These are phyloP conservation scores for Akanthomyces muscarius DNA, from an alignment of 2,329 filamentous ascomycete species.

Conservation along the genomic window DNA sequence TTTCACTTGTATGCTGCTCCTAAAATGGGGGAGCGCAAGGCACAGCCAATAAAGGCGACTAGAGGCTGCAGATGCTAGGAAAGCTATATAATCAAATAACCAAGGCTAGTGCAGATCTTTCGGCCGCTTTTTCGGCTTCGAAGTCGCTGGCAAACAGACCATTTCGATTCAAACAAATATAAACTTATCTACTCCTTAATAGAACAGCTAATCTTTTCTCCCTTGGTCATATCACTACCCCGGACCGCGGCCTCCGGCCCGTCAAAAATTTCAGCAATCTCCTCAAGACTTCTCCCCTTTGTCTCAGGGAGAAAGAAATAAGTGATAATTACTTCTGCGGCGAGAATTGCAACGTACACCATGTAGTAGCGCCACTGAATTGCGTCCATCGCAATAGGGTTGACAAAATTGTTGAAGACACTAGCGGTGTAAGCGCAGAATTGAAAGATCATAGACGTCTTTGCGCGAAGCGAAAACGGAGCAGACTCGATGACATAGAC, in stretches of 20 bases:
- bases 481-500: slow-evolving; percentile 41
- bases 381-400: slow-evolving; percentile 24
- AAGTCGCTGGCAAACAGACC: too few relatives aligned
- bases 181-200: too few relatives aligned
- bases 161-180: too few relatives aligned
- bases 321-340: slow-evolving; percentile 48
- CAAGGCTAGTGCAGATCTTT: too few relatives aligned
- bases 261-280: slow-evolving; percentile 67
- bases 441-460: slow-evolving; percentile 41
- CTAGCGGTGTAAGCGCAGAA: slow-evolving; percentile 35
- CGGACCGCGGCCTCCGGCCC: slow-evolving; percentile 40
- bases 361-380: slow-evolving; percentile 23
- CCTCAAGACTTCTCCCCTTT: slow-evolving; percentile 62
- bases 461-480: slow-evolving; percentile 34
- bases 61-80: too few relatives aligned
- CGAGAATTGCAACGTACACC: slow-evolving; percentile 21
- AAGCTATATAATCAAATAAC: too few relatives aligned
- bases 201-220: too few relatives aligned
- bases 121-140: too few relatives aligned
- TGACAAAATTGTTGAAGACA: slow-evolving; percentile 36
- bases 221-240: too few relatives aligned
- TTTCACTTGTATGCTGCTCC: too few relatives aligned
- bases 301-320: slow-evolving; percentile 68
- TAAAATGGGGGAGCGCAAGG: too few relatives aligned
- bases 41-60: too few relatives aligned